These are phyloP conservation scores for Cutaneotrichosporon sp. DNA, from an alignment of 1,284 basidiomycete species.

Conservation along the genomic window DNA sequence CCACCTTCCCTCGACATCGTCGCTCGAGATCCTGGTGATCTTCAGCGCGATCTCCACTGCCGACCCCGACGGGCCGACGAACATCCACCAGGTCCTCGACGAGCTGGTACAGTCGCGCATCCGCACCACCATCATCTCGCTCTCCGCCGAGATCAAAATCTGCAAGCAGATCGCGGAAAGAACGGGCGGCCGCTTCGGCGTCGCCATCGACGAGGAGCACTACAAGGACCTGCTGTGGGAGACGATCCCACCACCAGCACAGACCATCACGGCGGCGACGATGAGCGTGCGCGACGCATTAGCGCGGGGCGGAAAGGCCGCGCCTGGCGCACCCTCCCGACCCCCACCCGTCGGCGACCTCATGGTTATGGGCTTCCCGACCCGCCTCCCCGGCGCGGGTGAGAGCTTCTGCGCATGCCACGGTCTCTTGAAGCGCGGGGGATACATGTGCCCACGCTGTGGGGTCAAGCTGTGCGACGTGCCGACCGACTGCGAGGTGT, in stretches of 20 bases:
- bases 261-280: constrained; percentile 57
- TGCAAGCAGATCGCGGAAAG: constrained; percentile 86
- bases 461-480: constrained; percentile 93
- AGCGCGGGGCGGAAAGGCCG: constrained; percentile 53
- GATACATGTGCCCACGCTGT: constrained; percentile 94
- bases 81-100: constrained; percentile 84
- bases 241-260: constrained; percentile 90
- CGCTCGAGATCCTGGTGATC: constrained; percentile 88
- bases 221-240: constrained; percentile 95
- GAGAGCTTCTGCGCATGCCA: constrained; percentile 91
- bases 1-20: constrained; percentile 92
- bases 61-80: constrained; percentile 78
- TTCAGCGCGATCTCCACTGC: constrained; percentile 95
- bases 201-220: constrained; percentile 95
- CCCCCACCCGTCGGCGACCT: constrained; percentile 75
- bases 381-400: constrained; percentile 78
- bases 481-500: constrained; percentile 96
- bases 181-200: constrained; percentile 88
- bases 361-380: constrained; percentile 99
- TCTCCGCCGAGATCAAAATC: constrained; percentile 97
- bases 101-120: constrained; percentile 78
- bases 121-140: constrained; percentile 86
- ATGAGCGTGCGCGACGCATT: constrained; percentile 55
- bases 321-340: constrained; percentile 41
- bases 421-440: constrained; percentile 80